Base-by-base conservation (phyloP, 352 stramenopile species). In the Phytophthora quininea region DNA sequence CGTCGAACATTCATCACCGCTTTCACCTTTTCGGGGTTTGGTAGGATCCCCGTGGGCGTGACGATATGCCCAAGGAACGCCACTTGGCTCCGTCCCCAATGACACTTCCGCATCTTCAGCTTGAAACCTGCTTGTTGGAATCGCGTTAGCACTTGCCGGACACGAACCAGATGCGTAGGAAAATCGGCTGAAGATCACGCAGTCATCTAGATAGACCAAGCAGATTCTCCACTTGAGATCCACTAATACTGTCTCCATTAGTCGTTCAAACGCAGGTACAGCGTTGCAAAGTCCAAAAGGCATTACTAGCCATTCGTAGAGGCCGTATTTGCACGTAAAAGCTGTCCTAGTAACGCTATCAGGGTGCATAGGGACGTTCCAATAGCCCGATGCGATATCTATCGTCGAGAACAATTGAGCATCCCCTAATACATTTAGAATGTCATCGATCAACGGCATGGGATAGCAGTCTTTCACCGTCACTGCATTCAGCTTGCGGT, bases 181-280 rank as follows among this genome's bases (percentile, higher is more conserved):
- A 53, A 53, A 27, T 53, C 46, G 5, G 5, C 46, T 53, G 46
- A 53, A 53, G 46, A 53, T 14, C 15, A 53, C 46, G 14, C 46
- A 53, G 9, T 4, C 46, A 24, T 53, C 15, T n/a, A 53, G 46
- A 6, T 53, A 53, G 2, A 53, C 46, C 29, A 53, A 6, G n/a
- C 46, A 48, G 6, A 48, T 27, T 3, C 42, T 9, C 42, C 42
- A 48, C 42, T 48, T 48, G 6, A 48, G 42, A 15, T 48, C 42
- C 42, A 48, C 42, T 6, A 48, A 15, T 24, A 27, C 42, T 9
- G 42, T 48, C 12, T 27, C 42, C 42, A 15, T 48, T 15, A 48
- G 12, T 24, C 42, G 42, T 48, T 48, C 42, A 27, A 48, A 53
- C 3, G 46, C 46, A 15, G 46, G 45, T 3, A 53, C 46, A 7